A percentile compares a stretch with the other conserved stretches of the same genome.
Evolutionary conservation across 2,329 filamentous ascomycete species (phyloP).

Genomic region (Claviceps humidiphila): DNA sequence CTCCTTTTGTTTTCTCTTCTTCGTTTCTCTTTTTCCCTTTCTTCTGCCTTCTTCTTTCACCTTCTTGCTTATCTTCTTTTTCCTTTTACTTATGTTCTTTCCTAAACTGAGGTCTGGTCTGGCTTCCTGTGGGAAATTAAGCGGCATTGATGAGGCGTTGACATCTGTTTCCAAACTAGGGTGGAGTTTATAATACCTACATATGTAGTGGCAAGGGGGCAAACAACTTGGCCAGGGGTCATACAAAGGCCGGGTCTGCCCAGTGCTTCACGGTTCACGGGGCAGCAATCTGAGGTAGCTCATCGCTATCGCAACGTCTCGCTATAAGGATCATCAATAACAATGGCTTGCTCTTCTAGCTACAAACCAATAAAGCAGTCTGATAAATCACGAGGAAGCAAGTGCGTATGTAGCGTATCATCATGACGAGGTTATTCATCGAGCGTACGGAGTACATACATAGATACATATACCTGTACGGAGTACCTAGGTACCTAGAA

Average conservation of each 20-base stretch:
- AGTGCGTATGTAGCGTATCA: slow-evolving; percentile 3
- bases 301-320: not conserved
- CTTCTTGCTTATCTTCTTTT: not conserved
- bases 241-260: not conserved
- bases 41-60: not conserved
- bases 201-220: slow-evolving; percentile 4
- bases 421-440: slow-evolving; percentile 11
- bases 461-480: too few species aligned
- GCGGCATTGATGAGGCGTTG: slow-evolving; percentile 7
- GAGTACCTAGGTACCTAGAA: too few species aligned
- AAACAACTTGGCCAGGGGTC: slow-evolving; percentile 1
- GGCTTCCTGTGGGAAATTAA: not conserved
- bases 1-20: too few species aligned
- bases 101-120: too few species aligned
- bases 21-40: not conserved
- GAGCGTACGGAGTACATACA: not conserved
- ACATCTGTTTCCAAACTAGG: slow-evolving; percentile 6
- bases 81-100: slow-evolving; percentile 2
- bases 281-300: not conserved
- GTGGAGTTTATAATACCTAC: not conserved
- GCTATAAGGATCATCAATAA: not conserved
- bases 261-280: not conserved
- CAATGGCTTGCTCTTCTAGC: not conserved
- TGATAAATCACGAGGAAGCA: not conserved
- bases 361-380: not conserved